phyloP scores from a whole-genome alignment of 495 filamentous ascomycete species.

The Jackrogersella multiformis region DNA sequence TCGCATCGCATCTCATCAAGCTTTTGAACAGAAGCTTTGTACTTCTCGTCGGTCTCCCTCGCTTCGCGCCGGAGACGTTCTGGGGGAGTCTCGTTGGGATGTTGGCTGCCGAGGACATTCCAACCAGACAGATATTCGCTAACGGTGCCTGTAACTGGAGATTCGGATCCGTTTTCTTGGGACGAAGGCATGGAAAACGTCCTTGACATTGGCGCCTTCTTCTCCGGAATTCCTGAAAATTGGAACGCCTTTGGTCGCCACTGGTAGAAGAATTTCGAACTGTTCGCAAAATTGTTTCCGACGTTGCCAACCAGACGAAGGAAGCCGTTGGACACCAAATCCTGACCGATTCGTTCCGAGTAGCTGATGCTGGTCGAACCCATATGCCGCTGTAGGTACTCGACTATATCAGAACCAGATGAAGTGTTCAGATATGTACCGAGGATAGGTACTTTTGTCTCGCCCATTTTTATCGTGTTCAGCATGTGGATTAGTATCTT shows the following conservation, averaged over 20 bases:
- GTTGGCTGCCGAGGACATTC: slow-evolving; percentile 89
- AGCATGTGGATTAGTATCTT: slow-evolving; percentile 89
- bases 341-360: slow-evolving; percentile 92
- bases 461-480: slow-evolving; percentile 82
- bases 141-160: slow-evolving; percentile 77
- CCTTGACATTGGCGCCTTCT: slow-evolving; percentile 75
- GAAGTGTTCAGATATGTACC: slow-evolving; percentile 94
- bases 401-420: slow-evolving; percentile 88
- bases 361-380: slow-evolving; percentile 83
- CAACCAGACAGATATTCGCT: slow-evolving; percentile 88
- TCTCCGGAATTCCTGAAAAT: slow-evolving; percentile 84
- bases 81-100: slow-evolving; percentile 84
- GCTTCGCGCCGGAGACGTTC: slow-evolving; percentile 91
- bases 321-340: slow-evolving; percentile 86
- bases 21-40: slow-evolving; percentile 84
- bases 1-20: slow-evolving; percentile 91
- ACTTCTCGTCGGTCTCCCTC: slow-evolving; percentile 88
- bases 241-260: slow-evolving; percentile 95
- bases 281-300: slow-evolving; percentile 95
- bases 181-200: slow-evolving; percentile 71
- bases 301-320: slow-evolving; percentile 92
- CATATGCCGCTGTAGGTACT: slow-evolving; percentile 91
- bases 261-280: slow-evolving; percentile 95
- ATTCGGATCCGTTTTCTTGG: slow-evolving; percentile 66
- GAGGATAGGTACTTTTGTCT: slow-evolving; percentile 93